These are phyloP conservation scores for Houttuynia cordata DNA, from an alignment of 164 flowering plant genomes.

Conservation along the genomic window DNA sequence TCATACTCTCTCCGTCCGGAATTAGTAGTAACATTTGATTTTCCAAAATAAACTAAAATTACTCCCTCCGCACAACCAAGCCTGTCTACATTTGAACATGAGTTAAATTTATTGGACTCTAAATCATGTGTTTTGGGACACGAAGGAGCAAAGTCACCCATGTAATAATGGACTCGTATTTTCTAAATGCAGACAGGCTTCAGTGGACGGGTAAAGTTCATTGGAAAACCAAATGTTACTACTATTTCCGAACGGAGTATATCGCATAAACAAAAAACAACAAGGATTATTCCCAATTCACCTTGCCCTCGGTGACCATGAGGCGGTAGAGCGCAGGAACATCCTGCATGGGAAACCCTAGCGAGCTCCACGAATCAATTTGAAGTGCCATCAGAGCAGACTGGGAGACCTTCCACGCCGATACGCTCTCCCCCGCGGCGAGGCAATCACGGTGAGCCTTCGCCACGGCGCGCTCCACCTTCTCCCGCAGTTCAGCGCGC, in stretches of 20 bases:
- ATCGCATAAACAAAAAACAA: too few species aligned
- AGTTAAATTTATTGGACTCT: too few species aligned
- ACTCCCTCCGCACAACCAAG: too few species aligned
- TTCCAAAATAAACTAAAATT: too few species aligned
- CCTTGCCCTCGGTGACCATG: slow-evolving; percentile 65
- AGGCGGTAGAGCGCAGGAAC: slow-evolving; percentile 50
- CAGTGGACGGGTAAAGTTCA: too few species aligned
- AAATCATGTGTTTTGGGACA: too few species aligned
- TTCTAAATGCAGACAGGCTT: background rate
- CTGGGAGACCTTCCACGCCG: slow-evolving; percentile 53
- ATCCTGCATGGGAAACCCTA: slow-evolving; percentile 60
- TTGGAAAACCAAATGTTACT: too few species aligned
- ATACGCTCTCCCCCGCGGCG: slow-evolving; percentile 40
- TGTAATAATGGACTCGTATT: too few species aligned
- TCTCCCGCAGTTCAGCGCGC: slow-evolving; percentile 16
- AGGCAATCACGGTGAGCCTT: slow-evolving; percentile 33
- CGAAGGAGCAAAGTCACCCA: too few species aligned
- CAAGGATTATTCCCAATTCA: slow-evolving; percentile 9
- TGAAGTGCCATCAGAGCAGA: slow-evolving; percentile 29
- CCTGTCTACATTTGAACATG: too few species aligned
- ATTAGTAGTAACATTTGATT: too few species aligned
- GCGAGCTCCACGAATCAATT: slow-evolving; percentile 53
- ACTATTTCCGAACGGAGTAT: too few species aligned
- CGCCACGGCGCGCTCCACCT: slow-evolving; percentile 31
- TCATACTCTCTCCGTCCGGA: background rate